These are phyloP conservation scores for Penicillium ucsense DNA, from an alignment of 495 filamentous ascomycete genomes.

Conservation along the genomic window DNA sequence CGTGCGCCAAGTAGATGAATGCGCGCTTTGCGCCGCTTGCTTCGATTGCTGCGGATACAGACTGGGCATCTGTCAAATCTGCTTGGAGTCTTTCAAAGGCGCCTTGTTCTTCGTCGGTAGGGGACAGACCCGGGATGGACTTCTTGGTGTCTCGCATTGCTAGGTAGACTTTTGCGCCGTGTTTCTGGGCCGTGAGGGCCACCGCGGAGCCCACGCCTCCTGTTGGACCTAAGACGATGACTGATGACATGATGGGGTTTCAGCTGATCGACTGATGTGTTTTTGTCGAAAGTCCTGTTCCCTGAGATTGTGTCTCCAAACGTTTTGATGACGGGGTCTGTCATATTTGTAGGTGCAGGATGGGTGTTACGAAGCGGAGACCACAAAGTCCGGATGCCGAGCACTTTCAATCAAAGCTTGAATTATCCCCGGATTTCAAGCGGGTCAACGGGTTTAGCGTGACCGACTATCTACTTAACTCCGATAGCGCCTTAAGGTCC, in stretches of 20 bases:
- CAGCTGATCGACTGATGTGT: no score
- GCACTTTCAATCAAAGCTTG: no score
- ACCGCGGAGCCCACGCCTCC: slow-evolving; percentile 24
- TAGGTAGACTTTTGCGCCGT: slow-evolving; percentile 1
- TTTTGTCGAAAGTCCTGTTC: no score
- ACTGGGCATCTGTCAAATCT: slow-evolving; percentile 20
- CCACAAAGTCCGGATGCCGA: no score
- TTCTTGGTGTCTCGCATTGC: slow-evolving; percentile 10
- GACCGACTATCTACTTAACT: no score
- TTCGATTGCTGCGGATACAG: slow-evolving; percentile 11
- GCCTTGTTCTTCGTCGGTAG: slow-evolving; percentile 5
- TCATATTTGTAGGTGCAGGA: no score
- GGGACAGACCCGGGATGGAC: slow-evolving; percentile 6
- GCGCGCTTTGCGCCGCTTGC: slow-evolving; percentile 15
- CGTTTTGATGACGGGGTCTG: no score
- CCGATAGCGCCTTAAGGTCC: no score
- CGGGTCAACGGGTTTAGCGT: no score
- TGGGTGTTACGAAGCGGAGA: no score
- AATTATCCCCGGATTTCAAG: no score
- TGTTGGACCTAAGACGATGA: slow-evolving; percentile 21
- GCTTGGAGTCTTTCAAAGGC: slow-evolving; percentile 12
- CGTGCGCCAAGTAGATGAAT: slow-evolving; percentile 21
- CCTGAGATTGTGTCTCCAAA: no score
- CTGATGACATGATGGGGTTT: neutral
- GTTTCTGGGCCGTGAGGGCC: slow-evolving; percentile 32